Conservation (phyloP, 2,329 filamentous ascomycete species). For the Coniosporium tulheliwenetii region DNA sequence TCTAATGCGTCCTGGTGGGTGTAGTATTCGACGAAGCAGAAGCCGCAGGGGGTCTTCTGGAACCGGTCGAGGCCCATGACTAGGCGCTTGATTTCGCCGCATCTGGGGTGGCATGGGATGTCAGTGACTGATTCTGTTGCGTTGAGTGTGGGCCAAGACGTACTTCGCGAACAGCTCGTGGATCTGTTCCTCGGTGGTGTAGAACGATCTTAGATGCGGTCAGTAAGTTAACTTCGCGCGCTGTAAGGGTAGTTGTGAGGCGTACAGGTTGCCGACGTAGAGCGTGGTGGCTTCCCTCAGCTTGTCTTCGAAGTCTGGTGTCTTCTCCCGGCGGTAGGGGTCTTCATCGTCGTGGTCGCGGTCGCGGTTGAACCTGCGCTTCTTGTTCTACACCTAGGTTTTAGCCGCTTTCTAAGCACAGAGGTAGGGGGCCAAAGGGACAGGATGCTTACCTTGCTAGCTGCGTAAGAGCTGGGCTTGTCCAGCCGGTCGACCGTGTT, state of each 20-base stretch:
- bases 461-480: conserved; percentile 86
- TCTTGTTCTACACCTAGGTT: conserved; percentile 45
- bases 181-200: conserved; percentile 97
- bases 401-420: conserved; percentile 4
- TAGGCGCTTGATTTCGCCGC: conserved; percentile 93
- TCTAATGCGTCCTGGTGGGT: conserved; percentile 93
- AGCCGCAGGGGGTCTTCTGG: conserved; percentile 94
- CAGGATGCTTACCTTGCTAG: conserved; percentile 48
- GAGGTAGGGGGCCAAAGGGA: not conserved
- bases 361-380: conserved; percentile 44
- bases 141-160: conserved; percentile 8
- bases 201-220: conserved; percentile 54
- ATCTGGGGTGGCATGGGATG: conserved; percentile 22
- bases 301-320: conserved; percentile 56
- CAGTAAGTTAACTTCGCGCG: no score
- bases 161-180: conserved; percentile 90
- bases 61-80: conserved; percentile 96
- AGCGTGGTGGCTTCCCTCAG: conserved; percentile 81
- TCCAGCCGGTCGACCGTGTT: conserved; percentile 85
- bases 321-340: conserved; percentile 28
- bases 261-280: conserved; percentile 90
- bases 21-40: conserved; percentile 99
- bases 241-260: conserved; percentile 2
- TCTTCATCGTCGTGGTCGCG: conserved; percentile 44
- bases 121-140: conserved; percentile 9